phyloP scores from a whole-genome alignment of 148 eudicot species.

The Chenopodium berlandieri region DNA sequence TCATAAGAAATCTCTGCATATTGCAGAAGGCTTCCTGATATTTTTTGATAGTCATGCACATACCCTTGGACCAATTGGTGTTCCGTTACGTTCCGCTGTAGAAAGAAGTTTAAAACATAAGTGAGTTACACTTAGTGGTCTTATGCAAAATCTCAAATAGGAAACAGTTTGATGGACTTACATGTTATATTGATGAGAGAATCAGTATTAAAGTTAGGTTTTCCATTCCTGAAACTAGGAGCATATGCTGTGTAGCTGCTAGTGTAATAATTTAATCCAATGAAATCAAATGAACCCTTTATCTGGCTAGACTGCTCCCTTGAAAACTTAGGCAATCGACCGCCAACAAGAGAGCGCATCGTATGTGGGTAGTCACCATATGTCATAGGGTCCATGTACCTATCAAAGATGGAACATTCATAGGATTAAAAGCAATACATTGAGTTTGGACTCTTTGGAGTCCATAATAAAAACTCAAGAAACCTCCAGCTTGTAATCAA shows the following conservation, averaged over 20 bases:
- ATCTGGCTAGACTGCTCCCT: slow-evolving; percentile 21
- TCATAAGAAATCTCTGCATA: not conserved
- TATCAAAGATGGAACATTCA: not conserved
- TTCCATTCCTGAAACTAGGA: slow-evolving; percentile 16
- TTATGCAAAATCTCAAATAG: slow-evolving; percentile 1
- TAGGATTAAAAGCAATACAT: not conserved
- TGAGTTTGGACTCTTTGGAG: not conserved
- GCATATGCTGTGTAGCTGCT: slow-evolving; percentile 44
- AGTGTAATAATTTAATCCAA: slow-evolving; percentile 63
- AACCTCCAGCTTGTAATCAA: not conserved
- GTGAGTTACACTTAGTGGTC: not conserved
- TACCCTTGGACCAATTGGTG: slow-evolving; percentile 28
- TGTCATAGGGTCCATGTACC: slow-evolving; percentile 34
- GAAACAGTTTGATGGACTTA: slow-evolving; percentile 8
- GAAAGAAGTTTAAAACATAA: not conserved
- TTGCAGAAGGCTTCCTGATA: not conserved
- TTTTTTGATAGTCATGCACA: not conserved
- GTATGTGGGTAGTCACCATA: slow-evolving; percentile 33
- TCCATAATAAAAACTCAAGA: not conserved
- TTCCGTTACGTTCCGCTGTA: slow-evolving; percentile 25
- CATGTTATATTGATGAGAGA: slow-evolving; percentile 19
- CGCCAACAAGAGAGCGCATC: slow-evolving; percentile 27
- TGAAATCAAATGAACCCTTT: slow-evolving; percentile 50
- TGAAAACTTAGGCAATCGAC: slow-evolving; percentile 30
- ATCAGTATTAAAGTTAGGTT: slow-evolving; percentile 33